Evolutionary conservation across 177 flowering plant genomes (phyloP).

Genomic region (Telopea speciosissima): DNA sequence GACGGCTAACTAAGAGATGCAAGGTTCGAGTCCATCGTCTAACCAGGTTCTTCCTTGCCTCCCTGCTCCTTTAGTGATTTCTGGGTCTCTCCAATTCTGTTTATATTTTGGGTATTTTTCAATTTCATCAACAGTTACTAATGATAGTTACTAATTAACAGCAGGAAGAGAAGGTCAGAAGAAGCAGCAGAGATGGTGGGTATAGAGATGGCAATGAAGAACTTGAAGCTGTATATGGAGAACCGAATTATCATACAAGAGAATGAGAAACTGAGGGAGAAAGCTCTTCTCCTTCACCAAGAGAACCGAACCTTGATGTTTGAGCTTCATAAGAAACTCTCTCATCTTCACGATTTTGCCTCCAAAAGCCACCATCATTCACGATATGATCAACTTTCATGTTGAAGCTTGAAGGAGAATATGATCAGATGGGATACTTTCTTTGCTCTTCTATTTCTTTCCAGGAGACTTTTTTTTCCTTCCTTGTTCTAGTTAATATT

Average conservation of each 20-base stretch:
- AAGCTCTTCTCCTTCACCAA: constrained; percentile 54
- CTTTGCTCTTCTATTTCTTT: not conserved
- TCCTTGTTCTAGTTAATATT: not conserved
- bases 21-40: constrained; percentile 25
- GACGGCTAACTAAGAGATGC: constrained; percentile 15
- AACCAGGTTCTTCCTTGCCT: constrained; percentile 16
- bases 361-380: not conserved
- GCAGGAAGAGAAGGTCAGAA: constrained; percentile 13
- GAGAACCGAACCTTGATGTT: constrained; percentile 54
- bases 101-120: not conserved
- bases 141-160: constrained; percentile 5
- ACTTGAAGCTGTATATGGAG: constrained; percentile 69
- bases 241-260: constrained; percentile 63
- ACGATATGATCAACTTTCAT: not conserved
- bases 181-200: constrained; percentile 6
- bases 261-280: constrained; percentile 62
- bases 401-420: not conserved
- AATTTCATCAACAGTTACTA: not conserved
- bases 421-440: not conserved
- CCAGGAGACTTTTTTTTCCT: not conserved
- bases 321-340: constrained; percentile 38
- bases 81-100: not conserved
- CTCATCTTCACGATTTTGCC: constrained; percentile 10
- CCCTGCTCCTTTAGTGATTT: not conserved
- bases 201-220: constrained; percentile 49